Evolutionary conservation across 164 flowering plant species (phyloP).

Genomic region (Berberis vulgaris): DNA sequence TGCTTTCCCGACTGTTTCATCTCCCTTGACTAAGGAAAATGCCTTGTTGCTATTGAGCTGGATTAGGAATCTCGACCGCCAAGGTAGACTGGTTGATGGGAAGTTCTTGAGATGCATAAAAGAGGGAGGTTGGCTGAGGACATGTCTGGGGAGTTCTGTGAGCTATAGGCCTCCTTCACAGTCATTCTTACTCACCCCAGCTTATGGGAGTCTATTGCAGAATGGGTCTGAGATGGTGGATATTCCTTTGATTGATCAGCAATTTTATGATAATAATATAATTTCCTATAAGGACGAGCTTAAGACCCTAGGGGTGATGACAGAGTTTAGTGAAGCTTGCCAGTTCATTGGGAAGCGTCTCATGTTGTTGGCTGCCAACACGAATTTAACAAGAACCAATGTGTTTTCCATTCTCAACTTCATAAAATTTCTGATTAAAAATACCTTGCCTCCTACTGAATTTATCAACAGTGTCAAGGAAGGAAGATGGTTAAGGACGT

Average conservation of each 20-base stretch:
- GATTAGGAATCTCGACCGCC: slow-evolving; percentile 25
- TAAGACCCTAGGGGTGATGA: slow-evolving; percentile 45
- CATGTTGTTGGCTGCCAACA: slow-evolving; percentile 35
- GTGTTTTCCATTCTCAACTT: slow-evolving; percentile 44
- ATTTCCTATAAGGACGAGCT: slow-evolving; percentile 35
- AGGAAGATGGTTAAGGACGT: slow-evolving; percentile 42
- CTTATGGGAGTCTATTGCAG: slow-evolving; percentile 38
- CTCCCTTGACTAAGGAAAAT: slow-evolving; percentile 45
- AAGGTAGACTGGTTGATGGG: slow-evolving; percentile 14
- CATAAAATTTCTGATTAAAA: slow-evolving; percentile 31
- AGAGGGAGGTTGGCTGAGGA: slow-evolving; percentile 49
- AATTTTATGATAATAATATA: slow-evolving; percentile 32
- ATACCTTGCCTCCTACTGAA: slow-evolving; percentile 21
- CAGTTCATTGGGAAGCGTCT: slow-evolving; percentile 45
- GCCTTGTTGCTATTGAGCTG: slow-evolving; percentile 32
- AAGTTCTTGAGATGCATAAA: slow-evolving; percentile 38
- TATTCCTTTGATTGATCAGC: slow-evolving; percentile 45
- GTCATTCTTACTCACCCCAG: slow-evolving; percentile 31
- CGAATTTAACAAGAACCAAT: slow-evolving; percentile 20
- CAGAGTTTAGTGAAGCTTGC: slow-evolving; percentile 41
- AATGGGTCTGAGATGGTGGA: slow-evolving; percentile 46
- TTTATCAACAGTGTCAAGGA: slow-evolving; percentile 29
- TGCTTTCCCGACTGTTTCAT: slow-evolving; percentile 27
- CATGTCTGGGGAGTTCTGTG: slow-evolving; percentile 20
- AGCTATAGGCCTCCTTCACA: slow-evolving; percentile 39